Evolutionary conservation across 306 rosid species (phyloP).

Genomic region (Rosa multiflora): DNA sequence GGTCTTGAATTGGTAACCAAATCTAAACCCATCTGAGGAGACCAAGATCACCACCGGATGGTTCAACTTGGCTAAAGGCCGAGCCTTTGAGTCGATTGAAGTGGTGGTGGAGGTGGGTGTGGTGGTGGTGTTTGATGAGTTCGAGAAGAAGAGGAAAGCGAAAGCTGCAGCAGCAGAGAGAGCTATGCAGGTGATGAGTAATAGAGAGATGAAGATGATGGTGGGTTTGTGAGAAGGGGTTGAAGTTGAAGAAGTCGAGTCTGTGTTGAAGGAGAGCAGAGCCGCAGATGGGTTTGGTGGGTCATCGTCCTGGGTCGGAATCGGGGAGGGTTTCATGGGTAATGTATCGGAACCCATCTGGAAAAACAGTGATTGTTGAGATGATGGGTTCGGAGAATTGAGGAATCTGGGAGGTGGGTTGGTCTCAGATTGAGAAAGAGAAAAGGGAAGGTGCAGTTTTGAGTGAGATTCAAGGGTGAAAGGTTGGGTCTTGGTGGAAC

Average conservation of each 20-base stretch:
- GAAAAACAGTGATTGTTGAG: background rate
- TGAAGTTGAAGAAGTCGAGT: constrained; percentile 32
- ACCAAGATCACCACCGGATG: constrained; percentile 64
- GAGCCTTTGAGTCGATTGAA: constrained; percentile 29
- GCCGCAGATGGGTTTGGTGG: constrained; percentile 41
- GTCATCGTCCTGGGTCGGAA: constrained; percentile 54
- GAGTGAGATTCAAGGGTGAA: constrained; percentile 11
- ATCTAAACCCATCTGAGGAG: constrained; percentile 94
- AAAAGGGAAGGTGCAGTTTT: background rate
- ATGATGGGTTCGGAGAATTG: background rate
- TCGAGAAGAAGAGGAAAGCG: constrained; percentile 66
- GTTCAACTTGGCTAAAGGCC: constrained; percentile 60
- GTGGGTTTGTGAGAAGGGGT: constrained; percentile 34
- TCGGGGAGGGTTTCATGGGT: constrained; percentile 39
- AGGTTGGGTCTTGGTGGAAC: background rate
- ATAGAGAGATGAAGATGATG: constrained; percentile 59
- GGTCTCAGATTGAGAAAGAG: background rate
- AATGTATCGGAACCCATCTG: constrained; percentile 63
- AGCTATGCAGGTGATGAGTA: constrained; percentile 53
- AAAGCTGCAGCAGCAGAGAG: constrained; percentile 68
- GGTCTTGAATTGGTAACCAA: constrained; percentile 94
- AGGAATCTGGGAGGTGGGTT: background rate
- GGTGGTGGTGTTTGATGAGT: constrained; percentile 23
- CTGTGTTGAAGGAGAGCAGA: constrained; percentile 74
- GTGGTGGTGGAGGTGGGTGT: background rate